Conservation (phyloP, 345 rosid genomes). For the Aquilaria yunnanensis region DNA sequence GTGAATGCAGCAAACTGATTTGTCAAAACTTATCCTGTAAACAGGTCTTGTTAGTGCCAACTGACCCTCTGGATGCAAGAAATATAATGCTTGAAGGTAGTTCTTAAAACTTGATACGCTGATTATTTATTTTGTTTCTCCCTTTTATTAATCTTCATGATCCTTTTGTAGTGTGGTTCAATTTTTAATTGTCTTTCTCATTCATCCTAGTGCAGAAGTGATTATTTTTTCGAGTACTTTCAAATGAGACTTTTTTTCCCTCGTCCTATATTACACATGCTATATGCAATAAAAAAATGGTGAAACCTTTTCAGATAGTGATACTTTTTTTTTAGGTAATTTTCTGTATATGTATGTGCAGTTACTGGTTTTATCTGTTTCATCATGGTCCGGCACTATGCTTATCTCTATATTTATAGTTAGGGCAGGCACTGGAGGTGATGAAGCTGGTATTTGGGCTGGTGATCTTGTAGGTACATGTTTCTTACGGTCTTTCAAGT, state of each 20-base stretch:
- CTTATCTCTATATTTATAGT: conserved; percentile 40
- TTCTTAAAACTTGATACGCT: background rate
- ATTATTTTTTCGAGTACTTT: no score
- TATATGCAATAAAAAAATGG: no score
- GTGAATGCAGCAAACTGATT: background rate
- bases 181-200: no score
- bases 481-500: conserved; percentile 39
- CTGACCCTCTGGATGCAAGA: conserved; percentile 90
- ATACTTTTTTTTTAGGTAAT: no score
- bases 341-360: no score
- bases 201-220: no score
- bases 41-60: conserved; percentile 77
- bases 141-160: background rate
- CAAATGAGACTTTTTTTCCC: no score
- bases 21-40: conserved; percentile 7
- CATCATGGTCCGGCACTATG: conserved; percentile 5
- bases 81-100: conserved; percentile 98
- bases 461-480: conserved; percentile 99
- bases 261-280: no score
- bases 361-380: background rate
- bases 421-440: conserved; percentile 99
- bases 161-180: background rate
- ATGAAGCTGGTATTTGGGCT: conserved; percentile 99
- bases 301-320: no score
- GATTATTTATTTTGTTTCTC: background rate